Base-by-base conservation (phyloP, 1,284 basidiomycete genomes). In the Tilletia caries region DNA sequence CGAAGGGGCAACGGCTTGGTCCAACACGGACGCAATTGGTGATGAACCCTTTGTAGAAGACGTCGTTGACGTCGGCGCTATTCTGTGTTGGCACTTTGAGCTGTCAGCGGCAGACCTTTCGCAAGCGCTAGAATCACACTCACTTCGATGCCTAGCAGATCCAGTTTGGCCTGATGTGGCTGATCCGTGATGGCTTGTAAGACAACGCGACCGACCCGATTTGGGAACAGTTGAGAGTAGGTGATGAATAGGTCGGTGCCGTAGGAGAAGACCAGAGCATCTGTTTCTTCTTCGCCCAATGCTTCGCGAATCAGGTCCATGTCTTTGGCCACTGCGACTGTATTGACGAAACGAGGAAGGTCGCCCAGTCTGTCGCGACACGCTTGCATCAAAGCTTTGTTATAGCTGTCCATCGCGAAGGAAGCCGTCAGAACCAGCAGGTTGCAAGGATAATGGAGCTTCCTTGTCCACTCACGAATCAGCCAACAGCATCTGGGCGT, bases 221-320 rank as follows among this genome's bases (percentile, higher is more conserved):
- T 18, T 6, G 60, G 60, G 25, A n/a, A 64, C 60, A 64, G 33
- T 15, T 64, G 60, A 3, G 60, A 64, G 25, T 64, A 64, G 6
- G 33, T n/a, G 33, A 37, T 33, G 43, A 33, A 33, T 18, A 64
- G 6, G 12, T 5, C 27, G 12, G 60, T 15, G 20, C 60, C 60
- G 10, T 29, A 64, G 20, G 60, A 64, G 10, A 64, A 23, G 60
- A 64, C n/a, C 8, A 37, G 32, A 6, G 20, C 10, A 33, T 43
- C n/a, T 15, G 32, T 6, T 15, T 64, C 60, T 3, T 64, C 60
- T 29, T 64, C 60, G 33, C 25, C 60, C 60, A 64, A 29, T 20
- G 60, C 60, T 29, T 64, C 12, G 33, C 60, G 33, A 13, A 64
- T n/a, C 8, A 29, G 12, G 25, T 64, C 60, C 20, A 64, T 43